Conservation (phyloP, 2,329 filamentous ascomycete species). For the Colletotrichum sp. region DNA sequence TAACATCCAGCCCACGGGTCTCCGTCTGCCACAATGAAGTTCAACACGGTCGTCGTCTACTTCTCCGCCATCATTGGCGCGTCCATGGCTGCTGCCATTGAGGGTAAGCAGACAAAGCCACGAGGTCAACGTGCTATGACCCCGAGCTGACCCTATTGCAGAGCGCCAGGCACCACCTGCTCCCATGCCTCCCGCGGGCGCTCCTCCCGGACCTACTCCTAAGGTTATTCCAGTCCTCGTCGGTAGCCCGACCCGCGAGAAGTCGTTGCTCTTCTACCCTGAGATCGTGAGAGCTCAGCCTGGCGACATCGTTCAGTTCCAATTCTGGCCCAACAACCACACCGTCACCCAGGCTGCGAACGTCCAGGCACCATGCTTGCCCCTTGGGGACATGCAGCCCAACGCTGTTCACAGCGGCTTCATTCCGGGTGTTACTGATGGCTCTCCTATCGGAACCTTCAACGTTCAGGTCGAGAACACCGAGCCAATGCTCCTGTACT, state of each 20-base stretch:
- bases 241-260: constrained; percentile 52
- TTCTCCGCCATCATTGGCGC: background rate
- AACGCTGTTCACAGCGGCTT: constrained; percentile 43
- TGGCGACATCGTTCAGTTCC: constrained; percentile 46
- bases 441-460: constrained; percentile 46
- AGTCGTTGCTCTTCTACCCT: constrained; percentile 46
- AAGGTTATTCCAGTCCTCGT: constrained; percentile 57
- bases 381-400: constrained; percentile 35
- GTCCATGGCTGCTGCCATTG: background rate
- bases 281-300: constrained; percentile 36
- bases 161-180: constrained; percentile 7
- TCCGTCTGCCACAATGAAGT: background rate
- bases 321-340: constrained; percentile 47
- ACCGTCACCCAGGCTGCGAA: constrained; percentile 46
- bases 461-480: constrained; percentile 48
- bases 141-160: background rate
- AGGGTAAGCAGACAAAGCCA: background rate
- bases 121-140: background rate
- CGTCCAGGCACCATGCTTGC: constrained; percentile 48
- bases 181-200: background rate
- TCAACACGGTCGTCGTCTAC: background rate
- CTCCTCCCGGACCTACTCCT: background rate
- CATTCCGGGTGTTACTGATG: constrained; percentile 39
- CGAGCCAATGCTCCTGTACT: constrained; percentile 55
- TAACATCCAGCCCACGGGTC: background rate